These are phyloP conservation scores for Syncephalastrum sp. DNA, from an alignment of 371 early-diverging fungal genomes.

Conservation along the genomic window DNA sequence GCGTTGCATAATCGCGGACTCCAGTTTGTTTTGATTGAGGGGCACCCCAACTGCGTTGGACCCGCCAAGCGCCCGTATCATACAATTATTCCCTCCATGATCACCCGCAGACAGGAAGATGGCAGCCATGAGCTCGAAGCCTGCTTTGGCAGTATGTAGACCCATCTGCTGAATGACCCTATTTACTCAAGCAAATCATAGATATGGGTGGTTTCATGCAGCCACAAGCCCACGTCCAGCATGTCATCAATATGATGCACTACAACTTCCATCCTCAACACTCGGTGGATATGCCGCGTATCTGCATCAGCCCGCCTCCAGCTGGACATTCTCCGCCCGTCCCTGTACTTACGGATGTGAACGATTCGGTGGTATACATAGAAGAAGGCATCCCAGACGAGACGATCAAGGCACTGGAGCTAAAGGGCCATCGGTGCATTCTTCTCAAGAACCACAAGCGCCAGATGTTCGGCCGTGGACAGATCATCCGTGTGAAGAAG, in stretches of 20 bases:
- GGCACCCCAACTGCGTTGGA: slow-evolving; percentile 67
- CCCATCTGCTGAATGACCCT: background rate
- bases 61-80: slow-evolving; percentile 84
- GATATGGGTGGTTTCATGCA: slow-evolving; percentile 70
- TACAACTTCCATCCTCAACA: slow-evolving; percentile 63
- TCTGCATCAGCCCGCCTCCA: slow-evolving; percentile 55
- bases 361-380: slow-evolving; percentile 48
- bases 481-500: slow-evolving; percentile 47
- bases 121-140: slow-evolving; percentile 45
- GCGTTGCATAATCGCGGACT: slow-evolving; percentile 75
- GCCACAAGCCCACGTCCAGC: slow-evolving; percentile 86
- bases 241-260: slow-evolving; percentile 67
- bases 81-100: slow-evolving; percentile 81
- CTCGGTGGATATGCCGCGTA: slow-evolving; percentile 72
- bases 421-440: slow-evolving; percentile 61
- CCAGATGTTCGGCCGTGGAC: slow-evolving; percentile 74
- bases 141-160: slow-evolving; percentile 48
- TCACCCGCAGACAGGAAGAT: slow-evolving; percentile 35
- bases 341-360: slow-evolving; percentile 33
- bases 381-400: slow-evolving; percentile 62
- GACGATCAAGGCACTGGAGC: slow-evolving; percentile 41
- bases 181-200: background rate
- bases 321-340: slow-evolving; percentile 16
- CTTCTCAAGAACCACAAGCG: slow-evolving; percentile 33
- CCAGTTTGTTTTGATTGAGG: slow-evolving; percentile 64